Evolutionary conservation across 495 filamentous ascomycete species (phyloP), one percentile per base, ranked within the genome.

Genomic region (Aspergillus egyptiacus): DNA sequence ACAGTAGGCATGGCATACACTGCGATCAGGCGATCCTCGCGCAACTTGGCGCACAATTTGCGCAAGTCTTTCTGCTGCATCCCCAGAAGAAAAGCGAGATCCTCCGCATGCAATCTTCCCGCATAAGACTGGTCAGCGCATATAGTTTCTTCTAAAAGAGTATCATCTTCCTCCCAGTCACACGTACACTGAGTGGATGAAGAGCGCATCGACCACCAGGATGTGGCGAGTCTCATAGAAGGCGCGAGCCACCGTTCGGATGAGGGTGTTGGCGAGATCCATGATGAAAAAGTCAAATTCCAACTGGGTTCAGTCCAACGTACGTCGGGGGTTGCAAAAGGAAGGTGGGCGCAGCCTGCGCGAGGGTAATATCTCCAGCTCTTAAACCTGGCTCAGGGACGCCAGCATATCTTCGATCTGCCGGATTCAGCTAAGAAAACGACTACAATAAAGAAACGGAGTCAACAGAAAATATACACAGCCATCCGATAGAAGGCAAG

Each of bases 151-250:
- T 10, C 20, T 11, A n/a, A 1, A n/a, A 22, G 6, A 1, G 8
- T 15, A 17, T 30, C n/a, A 11, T 18, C 15, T 40, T 36, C 8
- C 15, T 17, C 20, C 39, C 17, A 25, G 28, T 19, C 22, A 18
- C 22, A 52, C 84, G 62, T 78, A 87, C 81, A 87, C 86, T 52
- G 86, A 89, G 70, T 99, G 93, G 28, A 90, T 80, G 56, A 94
- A 82, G 42, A 99, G 79, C 46, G 94, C 90, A 77, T 99, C 93
- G 27, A 99, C 70, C 14, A 96, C 81, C 22, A 96, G 79, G 51
- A 95, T 85, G 57, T 95, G 85, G 49, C 89, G 81, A 39, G 85
- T 90, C 43, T 89, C 81, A 72, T 95, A 95, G 77, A 99, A 97
- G 46, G 90, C 84, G 62, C 93, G 91, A 50, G 82, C 84, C 43